Evolutionary conservation across 2,329 filamentous ascomycete genomes (phyloP).

Genomic region (Calonectria hawksworthii): DNA sequence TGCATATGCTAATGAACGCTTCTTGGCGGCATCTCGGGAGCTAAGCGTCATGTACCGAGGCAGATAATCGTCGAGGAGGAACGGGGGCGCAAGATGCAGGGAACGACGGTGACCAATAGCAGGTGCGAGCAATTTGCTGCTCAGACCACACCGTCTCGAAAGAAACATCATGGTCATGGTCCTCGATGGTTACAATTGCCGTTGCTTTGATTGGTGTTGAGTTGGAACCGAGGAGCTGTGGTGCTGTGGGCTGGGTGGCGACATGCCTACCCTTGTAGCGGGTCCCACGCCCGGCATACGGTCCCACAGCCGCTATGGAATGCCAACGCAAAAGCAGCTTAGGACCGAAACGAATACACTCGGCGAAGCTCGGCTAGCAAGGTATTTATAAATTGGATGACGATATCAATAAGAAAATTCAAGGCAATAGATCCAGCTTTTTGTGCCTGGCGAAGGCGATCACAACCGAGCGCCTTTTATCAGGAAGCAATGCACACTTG

Average conservation of each 20-base stretch:
- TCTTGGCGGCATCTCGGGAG: slow-evolving; percentile 77
- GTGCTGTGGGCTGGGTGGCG: slow-evolving; percentile 3
- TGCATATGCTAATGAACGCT: slow-evolving; percentile 79
- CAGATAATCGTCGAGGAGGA: slow-evolving; percentile 80
- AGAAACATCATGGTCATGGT: slow-evolving; percentile 28
- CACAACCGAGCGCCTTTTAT: too few species aligned
- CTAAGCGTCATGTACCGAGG: slow-evolving; percentile 80
- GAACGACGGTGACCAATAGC: slow-evolving; percentile 29
- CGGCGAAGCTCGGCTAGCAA: too few species aligned
- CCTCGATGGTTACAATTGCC: slow-evolving; percentile 39
- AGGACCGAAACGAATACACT: too few species aligned
- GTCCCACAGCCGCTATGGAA: not conserved
- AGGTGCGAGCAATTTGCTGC: slow-evolving; percentile 12
- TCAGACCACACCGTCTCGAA: slow-evolving; percentile 19
- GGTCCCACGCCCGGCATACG: not conserved
- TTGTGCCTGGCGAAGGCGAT: too few species aligned
- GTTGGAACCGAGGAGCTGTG: slow-evolving; percentile 4
- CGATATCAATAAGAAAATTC: too few species aligned
- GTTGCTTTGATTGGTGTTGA: slow-evolving; percentile 41
- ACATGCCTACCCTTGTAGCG: slow-evolving; percentile 3
- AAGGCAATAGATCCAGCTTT: too few species aligned
- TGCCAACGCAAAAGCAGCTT: too few species aligned
- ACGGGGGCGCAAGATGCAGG: slow-evolving; percentile 72
- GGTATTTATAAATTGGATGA: too few species aligned
- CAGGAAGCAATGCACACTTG: not conserved